Evolutionary conservation across 2,329 filamentous ascomycete species (phyloP), one percentile per base, ranked within the genome.

Genomic region (Trichoderma afroharzianum): DNA sequence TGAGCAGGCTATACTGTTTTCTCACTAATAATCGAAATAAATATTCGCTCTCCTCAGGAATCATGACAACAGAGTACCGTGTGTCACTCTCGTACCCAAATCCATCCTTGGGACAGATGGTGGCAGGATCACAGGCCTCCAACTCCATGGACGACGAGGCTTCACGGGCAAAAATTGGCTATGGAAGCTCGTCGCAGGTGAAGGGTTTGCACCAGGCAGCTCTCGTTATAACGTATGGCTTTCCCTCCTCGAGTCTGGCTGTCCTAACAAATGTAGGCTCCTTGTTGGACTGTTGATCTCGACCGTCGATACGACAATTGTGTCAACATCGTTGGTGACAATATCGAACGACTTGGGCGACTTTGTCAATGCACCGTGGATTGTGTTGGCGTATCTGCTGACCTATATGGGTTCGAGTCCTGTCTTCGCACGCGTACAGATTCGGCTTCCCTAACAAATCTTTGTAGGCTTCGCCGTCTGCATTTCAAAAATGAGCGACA

Each of bases 401-500:
- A 86, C 87, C 0, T 89, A 89, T 74, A 84, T 89, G 81, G 86
- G 85, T 85, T 76, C 71, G 80, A 71, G 33, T 26, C 36, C 26
- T 32, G 43, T 12, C 24, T 12, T 39, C 24, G 12, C 39, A 64
- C 43, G 3, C n/a, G 12, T 43, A 11, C 7, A 8, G 11, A 59
- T 11, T 43, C 72, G 73, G 73, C 73, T 74, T 14, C 28, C 62
- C 66, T 68, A 21, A 68, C 57, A 21, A 70, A 61, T 1, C 11
- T 4, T 18, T 15, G 8, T 69, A 87, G 85, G 86, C n/a, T 88
- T 88, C 63, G 85, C 87, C 4, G 84, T 88, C 32, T 84, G 85
- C 63, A 86, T 88, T 72, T 86, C 88, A n/a, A 88, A 88, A 73
- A 78, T 88, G 50, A 89, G 87, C 74, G 87, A 89, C 75, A 86